Evolutionary conservation across 768 basidiomycete species (phyloP), one percentile per base, ranked within the genome.

Genomic region (Cyclocybe cylindracea): DNA sequence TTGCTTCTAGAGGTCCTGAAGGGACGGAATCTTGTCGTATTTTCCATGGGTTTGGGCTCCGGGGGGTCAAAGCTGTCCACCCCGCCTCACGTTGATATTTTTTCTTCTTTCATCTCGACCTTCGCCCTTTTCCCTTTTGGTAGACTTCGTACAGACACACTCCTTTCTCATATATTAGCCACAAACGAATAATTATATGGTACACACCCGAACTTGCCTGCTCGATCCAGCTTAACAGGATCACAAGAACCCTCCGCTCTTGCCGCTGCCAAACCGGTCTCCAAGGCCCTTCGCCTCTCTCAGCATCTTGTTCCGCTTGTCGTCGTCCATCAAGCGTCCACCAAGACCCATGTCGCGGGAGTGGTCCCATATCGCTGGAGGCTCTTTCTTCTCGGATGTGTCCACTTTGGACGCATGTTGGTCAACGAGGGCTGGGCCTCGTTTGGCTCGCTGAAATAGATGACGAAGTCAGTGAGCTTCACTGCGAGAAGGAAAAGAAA

Each of bases 261-360:
- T 85, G 2, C 86, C 86, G 39, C 79, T 71, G 11, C 91, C 91
- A 64, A 98, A 98, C 47, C 93, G 75, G 62, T 92, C 91, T 32
- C 88, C 85, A 11, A 98, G 74, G 5, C 86, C 84, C 55, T 82
- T 84, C 9, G 94, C 87, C 57, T 98, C 94, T 50, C 78, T 80
- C 61, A 98, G 77, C 66, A 92, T 76, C 62, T 84, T 85, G 48
- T 80, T 77, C 55, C 96, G 78, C 64, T 90, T 86, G 40, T 76
- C 78, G 53, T 97, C 95, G 61, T 92, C 94, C 91, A 99, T 89
- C 31, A 97, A 74, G 44, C 91, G 75, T 10, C 96, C 95, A 1
- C 86, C 86, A 3, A 96, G 61, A 2, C 80, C 80, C 94, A 99
- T 97, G 67, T 96, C 93, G 29, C 94, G 78, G 34, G 84, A 75